Base-by-base conservation (phyloP, 1,139 yeast species). In the Lodderomyces oxycetoniae region DNA sequence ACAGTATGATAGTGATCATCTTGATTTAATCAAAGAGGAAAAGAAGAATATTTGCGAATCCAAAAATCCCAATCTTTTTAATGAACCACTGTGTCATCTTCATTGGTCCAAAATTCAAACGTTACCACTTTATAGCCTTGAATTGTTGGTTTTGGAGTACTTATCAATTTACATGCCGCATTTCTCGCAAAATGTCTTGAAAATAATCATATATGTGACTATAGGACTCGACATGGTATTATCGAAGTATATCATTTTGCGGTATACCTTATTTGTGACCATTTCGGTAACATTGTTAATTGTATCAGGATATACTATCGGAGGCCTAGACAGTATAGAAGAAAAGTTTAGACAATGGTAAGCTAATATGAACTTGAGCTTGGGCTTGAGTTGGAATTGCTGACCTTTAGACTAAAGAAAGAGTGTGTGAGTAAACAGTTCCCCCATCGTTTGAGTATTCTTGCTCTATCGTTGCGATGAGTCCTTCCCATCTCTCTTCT, bases 71-170 rank as follows among this genome's bases (percentile, higher is more conserved):
- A n/a, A n/a, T n/a, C n/a, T n/a, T n/a, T n/a, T 5, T 26, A n/a
- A 8, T 13, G 4, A 5, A 26, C 16, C 28, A 15, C 15, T 20
- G n/a, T n/a, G n/a, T 20, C 23, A 20, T n/a, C 23, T 20, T n/a
- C 23, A n/a, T 20, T 10, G 14, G 19, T 28, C 17, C n/a, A n/a
- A 10, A 12, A 24, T 24, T 8, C 6, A 24, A 24, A 24, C 38
- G 3, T 21, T 35, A 6, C 33, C 37, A 13, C 10, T 43, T 15
- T 41, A 41, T 20, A 29, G 37, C 20, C 11, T 38, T 7, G 40
- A 43, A 21, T 36, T 42, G 33, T 5, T 38, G 13, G 10, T 39
- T 9, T 34, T 43, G 23, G 46, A 43, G 26, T 37, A 30, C 20
- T 26, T 38, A 19, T 41, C 46, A 12, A 25, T 36, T n/a, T 24